Base-by-base conservation (phyloP, 225 moss, liverwort and hornwort species). In the Sphagnum contortum region DNA sequence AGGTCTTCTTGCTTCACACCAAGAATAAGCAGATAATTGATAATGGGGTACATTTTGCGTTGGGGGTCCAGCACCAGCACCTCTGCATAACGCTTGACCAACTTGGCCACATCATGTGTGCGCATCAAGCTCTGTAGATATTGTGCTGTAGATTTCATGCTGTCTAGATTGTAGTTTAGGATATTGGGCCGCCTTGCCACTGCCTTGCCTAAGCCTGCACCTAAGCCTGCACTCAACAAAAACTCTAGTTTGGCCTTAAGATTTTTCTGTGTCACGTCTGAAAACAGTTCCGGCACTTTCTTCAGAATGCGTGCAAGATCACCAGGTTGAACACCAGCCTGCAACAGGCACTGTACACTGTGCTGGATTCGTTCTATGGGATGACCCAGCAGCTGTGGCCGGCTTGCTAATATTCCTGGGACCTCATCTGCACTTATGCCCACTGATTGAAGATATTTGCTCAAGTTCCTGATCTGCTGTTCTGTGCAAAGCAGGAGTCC, bases 121-220 rank as follows among this genome's bases (percentile, higher is more conserved):
- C 68, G 49, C 79, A 89, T 84, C 71, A 87, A 65, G n/a, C 71
- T 77, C 60, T 69, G n/a, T 61, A 89, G 72, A 64, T 89, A 89
- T 57, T 67, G 48, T 56, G 74, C 76, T n/a, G 83, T 80, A 49
- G 60, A 63, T 46, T 68, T 70, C 89, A 89, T 89, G 69, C 69
- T 80, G 49, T 89, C 80, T 60, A 84, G 53, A 57, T 46, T 81
- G 68, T 72, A 87, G 46, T 84, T 87, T 55, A 89, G 76, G 45
- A 89, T 79, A 62, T 87, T 89, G 2, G 89, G 89, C 50, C 89
- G 74, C 73, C 89, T 79, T 65, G 87, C 87, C 63, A 89, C 77
- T 56, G 89, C 87, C 72, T 87, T 87, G 51, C 89, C 87, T 51
- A 89, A 47, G 84, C 59, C 84, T 4, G 75, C 81, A 54, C 67